Conservation (phyloP, 192 early-diverging fungal genomes). For the Geranomyces variabilis region DNA sequence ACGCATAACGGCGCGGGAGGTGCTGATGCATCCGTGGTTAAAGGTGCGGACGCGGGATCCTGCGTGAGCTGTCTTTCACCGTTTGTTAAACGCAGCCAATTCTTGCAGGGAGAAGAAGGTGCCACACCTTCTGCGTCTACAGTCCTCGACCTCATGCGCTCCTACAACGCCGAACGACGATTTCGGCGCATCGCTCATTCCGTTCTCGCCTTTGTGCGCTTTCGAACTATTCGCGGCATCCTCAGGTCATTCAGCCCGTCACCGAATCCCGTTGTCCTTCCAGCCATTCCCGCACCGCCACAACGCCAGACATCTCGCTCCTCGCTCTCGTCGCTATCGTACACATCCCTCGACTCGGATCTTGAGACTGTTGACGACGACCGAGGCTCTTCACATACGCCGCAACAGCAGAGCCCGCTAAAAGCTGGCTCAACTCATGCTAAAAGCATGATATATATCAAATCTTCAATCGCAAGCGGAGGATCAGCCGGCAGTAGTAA, state of each 20-base stretch:
- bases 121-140: slow-evolving; percentile 26
- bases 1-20: slow-evolving; percentile 54
- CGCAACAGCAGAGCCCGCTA: not conserved
- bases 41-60: slow-evolving; percentile 35
- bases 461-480: not conserved
- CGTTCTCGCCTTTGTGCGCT: slow-evolving; percentile 35
- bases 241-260: not conserved
- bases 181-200: slow-evolving; percentile 33
- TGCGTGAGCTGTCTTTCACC: not conserved
- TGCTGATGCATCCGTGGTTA: slow-evolving; percentile 55
- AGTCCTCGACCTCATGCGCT: slow-evolving; percentile 53
- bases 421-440: not conserved
- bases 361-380: no score
- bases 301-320: slow-evolving; percentile 6
- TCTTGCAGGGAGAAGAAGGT: slow-evolving; percentile 19
- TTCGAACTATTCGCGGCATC: slow-evolving; percentile 22
- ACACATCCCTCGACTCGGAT: slow-evolving; percentile 3
- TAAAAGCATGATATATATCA: slow-evolving; percentile 14
- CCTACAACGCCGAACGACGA: slow-evolving; percentile 48
- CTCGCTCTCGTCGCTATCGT: slow-evolving; percentile 1
- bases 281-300: not conserved
- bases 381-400: not conserved
- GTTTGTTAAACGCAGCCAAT: not conserved
- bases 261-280: not conserved
- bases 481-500: not conserved